Base-by-base conservation (phyloP, 352 stramenopile species). In the Pythium periplocum region DNA sequence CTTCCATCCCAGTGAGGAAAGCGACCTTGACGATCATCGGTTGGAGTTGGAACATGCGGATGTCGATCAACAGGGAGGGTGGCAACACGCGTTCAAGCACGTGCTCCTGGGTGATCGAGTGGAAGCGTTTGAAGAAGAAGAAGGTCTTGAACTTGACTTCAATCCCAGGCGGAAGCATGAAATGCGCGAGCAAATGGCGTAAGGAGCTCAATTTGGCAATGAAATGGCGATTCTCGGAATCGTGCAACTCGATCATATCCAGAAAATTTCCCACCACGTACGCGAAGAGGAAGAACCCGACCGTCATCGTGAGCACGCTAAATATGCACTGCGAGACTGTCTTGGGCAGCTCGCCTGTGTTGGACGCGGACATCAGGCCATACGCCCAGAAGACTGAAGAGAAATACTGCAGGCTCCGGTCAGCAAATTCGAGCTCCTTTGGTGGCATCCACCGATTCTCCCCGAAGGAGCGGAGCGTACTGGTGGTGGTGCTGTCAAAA, bases 1-100 rank as follows among this genome's bases (percentile, higher is more conserved):
- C 71, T 32, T 77, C 69, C 73, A 77, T 78, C 12, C 66, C 69
- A 2, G 73, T 62, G n/a, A 86, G 71, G 51, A 84, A 86, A 10
- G 73, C 71, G 17, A 87, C 76, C 47, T 87, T 85, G 3, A 83
- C 71, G 12, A 87, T 78, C 74, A 87, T 87, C 1, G 76, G 65
- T 30, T 83, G 69, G 42, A 87, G 48, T 32, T 86, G 71, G 46
- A 87, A 82, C 62, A 85, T 72, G 6, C 76, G 74, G 39, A 86
- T 84, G 48, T 87, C 76, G 4, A 81, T 61, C 37, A 86, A 48
- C 31, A 87, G 59, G 7, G 76, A 83, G 3, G 75, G 76, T 12
- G 76, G 76, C 6, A 87, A 42, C 0, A 78, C 73, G 6, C 70
- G 66, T 34, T 80, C 73, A 2, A 87, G 63, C 2, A 81, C 63